Conservation (phyloP, 2,329 filamentous ascomycete species). For the Colletotrichum australisinense region DNA sequence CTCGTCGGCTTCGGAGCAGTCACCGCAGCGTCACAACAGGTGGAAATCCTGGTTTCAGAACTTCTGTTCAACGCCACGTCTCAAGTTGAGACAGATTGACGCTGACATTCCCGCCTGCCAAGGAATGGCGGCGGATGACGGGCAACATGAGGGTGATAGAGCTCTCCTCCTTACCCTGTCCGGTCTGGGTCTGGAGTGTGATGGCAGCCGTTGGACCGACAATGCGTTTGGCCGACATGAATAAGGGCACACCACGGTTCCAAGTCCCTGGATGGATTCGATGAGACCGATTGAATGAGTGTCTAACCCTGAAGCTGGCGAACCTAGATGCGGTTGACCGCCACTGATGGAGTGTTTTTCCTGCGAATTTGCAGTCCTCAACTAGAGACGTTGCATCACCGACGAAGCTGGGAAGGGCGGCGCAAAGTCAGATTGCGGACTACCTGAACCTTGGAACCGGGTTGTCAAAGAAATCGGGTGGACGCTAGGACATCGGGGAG, state of each 20-base stretch:
- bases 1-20: conserved; percentile 40
- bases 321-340: conserved; percentile 2
- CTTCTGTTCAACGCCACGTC: neutral
- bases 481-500: conserved; percentile 19
- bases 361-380: neutral
- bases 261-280: neutral
- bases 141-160: neutral
- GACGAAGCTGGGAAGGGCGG: neutral
- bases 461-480: conserved; percentile 16
- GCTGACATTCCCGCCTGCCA: neutral
- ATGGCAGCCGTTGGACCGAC: conserved; percentile 42
- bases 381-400: neutral
- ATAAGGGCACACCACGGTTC: neutral
- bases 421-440: neutral
- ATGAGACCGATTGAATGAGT: neutral
- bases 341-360: conserved; percentile 18
- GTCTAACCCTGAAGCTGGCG: neutral
- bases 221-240: conserved; percentile 35
- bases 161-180: conserved; percentile 37
- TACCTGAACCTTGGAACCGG: neutral
- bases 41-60: conserved; percentile 38
- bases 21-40: conserved; percentile 39
- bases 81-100: conserved; percentile 4
- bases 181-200: conserved; percentile 42
- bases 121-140: neutral